A percentile compares a stretch with the other conserved stretches of the same genome.
These are phyloP conservation scores for Acanthochlamys bracteata DNA, from an alignment of 106 monocot species.

Conservation along the genomic window DNA sequence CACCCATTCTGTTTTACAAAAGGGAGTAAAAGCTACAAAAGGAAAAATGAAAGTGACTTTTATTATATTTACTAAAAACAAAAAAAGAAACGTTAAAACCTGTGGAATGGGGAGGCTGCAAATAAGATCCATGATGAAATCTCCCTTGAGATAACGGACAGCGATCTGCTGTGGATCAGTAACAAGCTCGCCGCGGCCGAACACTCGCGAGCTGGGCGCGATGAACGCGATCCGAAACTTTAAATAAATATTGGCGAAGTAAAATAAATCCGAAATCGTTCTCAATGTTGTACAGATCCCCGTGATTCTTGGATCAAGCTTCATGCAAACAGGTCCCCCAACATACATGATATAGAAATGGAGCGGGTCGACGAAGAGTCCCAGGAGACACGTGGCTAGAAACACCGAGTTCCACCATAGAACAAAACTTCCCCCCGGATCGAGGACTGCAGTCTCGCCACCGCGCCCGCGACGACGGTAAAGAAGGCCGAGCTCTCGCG, in stretches of 20 bases:
- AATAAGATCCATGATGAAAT: conserved; percentile 64
- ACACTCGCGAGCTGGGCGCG: conserved; percentile 77
- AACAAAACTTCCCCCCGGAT: conserved; percentile 59
- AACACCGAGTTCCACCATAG: conserved; percentile 81
- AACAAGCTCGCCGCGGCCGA: conserved; percentile 81
- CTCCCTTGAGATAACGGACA: conserved; percentile 47
- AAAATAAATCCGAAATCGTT: conserved; percentile 30
- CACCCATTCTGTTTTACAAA: no score
- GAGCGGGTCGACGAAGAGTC: conserved; percentile 85
- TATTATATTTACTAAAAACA: no score
- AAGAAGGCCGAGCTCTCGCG: neutral
- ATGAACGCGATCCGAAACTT: conserved; percentile 91
- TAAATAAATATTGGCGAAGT: conserved; percentile 49
- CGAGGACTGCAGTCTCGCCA: conserved; percentile 52
- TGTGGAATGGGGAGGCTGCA: conserved; percentile 84
- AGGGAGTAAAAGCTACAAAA: no score
- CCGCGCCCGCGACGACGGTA: conserved; percentile 29
- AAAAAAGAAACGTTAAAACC: conserved; percentile 16
- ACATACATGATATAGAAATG: conserved; percentile 69
- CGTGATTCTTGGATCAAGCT: conserved; percentile 38
- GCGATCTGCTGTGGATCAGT: conserved; percentile 59
- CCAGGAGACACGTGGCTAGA: conserved; percentile 62
- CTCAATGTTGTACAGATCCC: conserved; percentile 54
- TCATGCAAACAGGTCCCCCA: conserved; percentile 58
- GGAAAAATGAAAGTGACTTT: no score